Evolutionary conservation across 805 yeast genomes (phyloP), one percentile per base, ranked within the genome.

Genomic region (Vanderwaltozyma tropicalis): DNA sequence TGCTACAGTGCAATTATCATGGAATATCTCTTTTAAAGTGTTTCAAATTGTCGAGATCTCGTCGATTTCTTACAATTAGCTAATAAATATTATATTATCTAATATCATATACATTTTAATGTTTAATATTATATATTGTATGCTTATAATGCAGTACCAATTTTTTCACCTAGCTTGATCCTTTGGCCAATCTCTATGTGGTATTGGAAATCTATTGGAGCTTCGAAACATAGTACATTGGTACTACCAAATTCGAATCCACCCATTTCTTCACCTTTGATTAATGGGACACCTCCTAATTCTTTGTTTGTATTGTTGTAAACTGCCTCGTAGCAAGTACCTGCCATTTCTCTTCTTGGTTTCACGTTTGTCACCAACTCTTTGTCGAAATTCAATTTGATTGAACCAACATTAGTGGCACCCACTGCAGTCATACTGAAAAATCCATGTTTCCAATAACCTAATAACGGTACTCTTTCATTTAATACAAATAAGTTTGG

Each of bases 391-490:
- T 88, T 86, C 47, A 92, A 72, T 42, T 82, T 79, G 46, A 92
- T 92, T 51, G 94, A 81, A 9, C 99, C 99, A 25, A 92, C 99
- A 62, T 92, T 92, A 3, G 98, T 92, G 18, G 99, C 99, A n/a
- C 99, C 99, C 11, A 92, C 98, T 0, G 98, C 96, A 1, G 95
- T 89, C 99, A 92, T 92, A 46, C 94, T 80, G 66, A 89, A 92
- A 52, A 92, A 92, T 0, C 99, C 99, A 57, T 92, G 74, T 57
- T 82, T 84, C 98, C 98, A 92, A 53, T 84, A 79, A 1, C 99
- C 99, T 41, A 92, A 71, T 36, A 92, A 64, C 0, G 98, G 94
- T 3, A 92, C 98, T 49, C 99, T 73, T 63, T 92, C 99, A 57
- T 92, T 92, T 49, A 92, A 66, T 3, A 89, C 84, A 57, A 92